These are phyloP conservation scores for Colletotrichum sp. DNA, from an alignment of 2,329 filamentous ascomycete genomes.

Conservation along the genomic window DNA sequence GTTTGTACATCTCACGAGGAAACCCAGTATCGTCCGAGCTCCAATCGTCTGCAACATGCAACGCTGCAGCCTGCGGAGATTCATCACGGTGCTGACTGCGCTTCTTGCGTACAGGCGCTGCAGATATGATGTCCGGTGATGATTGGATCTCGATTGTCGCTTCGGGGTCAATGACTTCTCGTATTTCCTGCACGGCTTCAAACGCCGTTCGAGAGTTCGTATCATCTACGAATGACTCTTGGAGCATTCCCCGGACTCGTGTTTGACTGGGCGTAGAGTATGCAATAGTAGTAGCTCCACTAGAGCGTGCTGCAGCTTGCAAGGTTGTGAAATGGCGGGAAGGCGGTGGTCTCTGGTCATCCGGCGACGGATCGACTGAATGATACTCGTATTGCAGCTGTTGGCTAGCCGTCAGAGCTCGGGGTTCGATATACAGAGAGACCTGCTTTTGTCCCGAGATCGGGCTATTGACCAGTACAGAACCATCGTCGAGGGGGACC, in stretches of 20 bases:
- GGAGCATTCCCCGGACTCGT: neutral
- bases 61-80: neutral
- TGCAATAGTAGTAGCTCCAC: slow-evolving; percentile 36
- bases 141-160: slow-evolving; percentile 7
- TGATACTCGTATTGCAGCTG: slow-evolving; percentile 43
- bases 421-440: slow-evolving; percentile 38
- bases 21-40: slow-evolving; percentile 15
- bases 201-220: neutral
- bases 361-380: slow-evolving; percentile 27
- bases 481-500: slow-evolving; percentile 19
- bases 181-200: neutral
- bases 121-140: slow-evolving; percentile 25
- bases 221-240: neutral
- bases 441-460: slow-evolving; percentile 13
- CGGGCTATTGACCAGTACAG: neutral
- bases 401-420: slow-evolving; percentile 40
- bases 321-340: slow-evolving; percentile 11
- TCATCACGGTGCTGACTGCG: neutral
- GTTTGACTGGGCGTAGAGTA: slow-evolving; percentile 39
- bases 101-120: slow-evolving; percentile 12
- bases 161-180: neutral
- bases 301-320: slow-evolving; percentile 25
- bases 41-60: slow-evolving; percentile 9
- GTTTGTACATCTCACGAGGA: neutral
- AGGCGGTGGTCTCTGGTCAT: neutral